Base-by-base conservation (phyloP, 2,329 filamentous ascomycete genomes). In the Fusarium compactum region DNA sequence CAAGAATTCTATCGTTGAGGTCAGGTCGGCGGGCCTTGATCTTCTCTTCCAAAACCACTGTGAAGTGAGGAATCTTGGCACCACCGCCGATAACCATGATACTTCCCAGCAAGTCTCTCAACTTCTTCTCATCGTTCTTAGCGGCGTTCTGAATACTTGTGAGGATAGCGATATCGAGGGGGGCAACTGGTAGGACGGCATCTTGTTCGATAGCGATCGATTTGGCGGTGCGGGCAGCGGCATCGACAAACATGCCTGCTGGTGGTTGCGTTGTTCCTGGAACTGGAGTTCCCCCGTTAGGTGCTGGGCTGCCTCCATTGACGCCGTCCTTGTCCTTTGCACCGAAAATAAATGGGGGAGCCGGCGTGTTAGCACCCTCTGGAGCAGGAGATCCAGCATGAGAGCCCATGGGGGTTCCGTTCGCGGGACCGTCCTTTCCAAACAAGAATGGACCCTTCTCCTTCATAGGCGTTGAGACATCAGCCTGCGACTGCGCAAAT, bases 21-120 rank as follows among this genome's bases (percentile, higher is more conserved):
- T 91, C 89, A 6, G 88, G 88, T 45, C 88, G 81, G 52, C 91
- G 85, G 67, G 87, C 85, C 75, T 93, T 90, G 53, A 98, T 86
- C 74, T 90, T 88, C 76, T 95, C 92, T 81, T 99, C 96, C 4
- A 99, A 85, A 67, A 92, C 93, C 4, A 90, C 87, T 24, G 92
- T 91, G 75, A 99, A 92, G 8, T 93, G 89, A 2, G 92, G 90
- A 1, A 92, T 90, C 83, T 96, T 93, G 69, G 92, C 90, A 5
- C 93, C 94, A 30, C 95, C 94, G 50, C 94, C 94, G 56, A 97
- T 90, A 2, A 97, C 89, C 92, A 97, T 96, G 82, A 97, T 95
- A 48, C 92, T 92, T 40, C 93, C 92, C 32, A 97, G 86, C 76
- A 97, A 92, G 77, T 99, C 96, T 56, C 93, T 91, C 69, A 95